A percentile compares a stretch with the other conserved stretches of the same genome.
phyloP scores from a whole-genome alignment of 1,139 yeast species.

The Taphrina populina region DNA sequence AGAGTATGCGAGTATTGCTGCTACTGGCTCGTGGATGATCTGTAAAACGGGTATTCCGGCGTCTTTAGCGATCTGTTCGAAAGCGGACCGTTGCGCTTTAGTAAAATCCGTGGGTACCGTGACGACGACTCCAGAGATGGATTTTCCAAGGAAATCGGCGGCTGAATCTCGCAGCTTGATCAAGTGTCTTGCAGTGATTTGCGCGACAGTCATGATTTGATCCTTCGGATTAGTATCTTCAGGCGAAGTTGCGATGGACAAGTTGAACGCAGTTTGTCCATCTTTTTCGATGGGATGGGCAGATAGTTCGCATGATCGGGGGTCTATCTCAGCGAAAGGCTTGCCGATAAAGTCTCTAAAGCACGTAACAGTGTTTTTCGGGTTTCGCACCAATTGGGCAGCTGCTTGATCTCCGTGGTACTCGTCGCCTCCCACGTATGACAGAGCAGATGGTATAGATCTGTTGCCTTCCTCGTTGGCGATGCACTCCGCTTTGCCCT shows the following conservation, averaged over 20 bases:
- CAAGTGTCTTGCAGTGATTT: conserved; percentile 80
- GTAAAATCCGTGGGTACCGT: conserved; percentile 89
- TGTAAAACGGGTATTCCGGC: conserved; percentile 83
- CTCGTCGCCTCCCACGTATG: conserved; percentile 92
- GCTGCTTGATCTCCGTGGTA: conserved; percentile 96
- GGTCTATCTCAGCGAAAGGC: conserved; percentile 63
- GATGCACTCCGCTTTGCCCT: conserved; percentile 92
- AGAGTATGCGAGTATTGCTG: conserved; percentile 73
- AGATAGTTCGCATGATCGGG: conserved; percentile 58
- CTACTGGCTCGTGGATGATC: conserved; percentile 87
- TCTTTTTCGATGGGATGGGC: conserved; percentile 72
- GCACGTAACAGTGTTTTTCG: conserved; percentile 79
- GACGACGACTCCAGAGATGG: conserved; percentile 77
- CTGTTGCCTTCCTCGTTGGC: conserved; percentile 99
- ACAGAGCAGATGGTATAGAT: conserved; percentile 85
- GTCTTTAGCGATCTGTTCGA: conserved; percentile 60
- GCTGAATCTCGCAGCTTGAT: conserved; percentile 83
- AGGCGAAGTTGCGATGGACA: conserved; percentile 47
- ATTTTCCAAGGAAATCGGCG: conserved; percentile 82
- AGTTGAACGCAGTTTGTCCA: conserved; percentile 68
- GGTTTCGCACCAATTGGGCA: conserved; percentile 87
- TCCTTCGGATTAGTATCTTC: conserved; percentile 49
- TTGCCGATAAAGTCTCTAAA: conserved; percentile 92
- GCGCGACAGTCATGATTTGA: conserved; percentile 62
- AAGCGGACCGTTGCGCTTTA: conserved; percentile 65